Base-by-base conservation (phyloP, 1,139 yeast species). In the Debaryomyces sp. region DNA sequence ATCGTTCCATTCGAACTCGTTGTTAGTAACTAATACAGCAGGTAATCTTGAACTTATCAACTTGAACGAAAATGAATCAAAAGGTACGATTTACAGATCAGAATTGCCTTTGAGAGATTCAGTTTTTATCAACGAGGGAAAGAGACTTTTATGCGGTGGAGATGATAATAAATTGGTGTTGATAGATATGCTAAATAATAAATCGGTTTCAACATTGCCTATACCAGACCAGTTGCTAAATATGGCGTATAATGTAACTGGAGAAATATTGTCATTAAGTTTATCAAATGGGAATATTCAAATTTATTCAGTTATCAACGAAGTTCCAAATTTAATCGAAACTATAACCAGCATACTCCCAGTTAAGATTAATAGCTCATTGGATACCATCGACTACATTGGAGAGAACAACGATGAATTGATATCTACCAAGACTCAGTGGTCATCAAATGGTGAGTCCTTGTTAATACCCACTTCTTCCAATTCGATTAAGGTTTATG, bases 101-200 rank as follows among this genome's bases (percentile, higher is more conserved):
- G 78, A 87, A 18, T 70, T 89, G 38, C 88, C 96, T 0, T 64
- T 91, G 34, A 76, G 95, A 54, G 88, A 83, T 52, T 74, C 85
- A 5, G 70, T 70, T 15, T 83, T 87, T 62, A 82, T 89, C 41
- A 88, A 87, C 51, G 87, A 84, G 51, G 96, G 92, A 0, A 75
- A 80, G 44, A 77, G 87, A 68, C 71, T 82, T 3, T 81, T 89
- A 1, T 78, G 85, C 48, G 94, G 90, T 26, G 95, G 96, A 46
- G 95, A 89, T 59, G 95, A 88, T 53, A 77, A 80, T 46, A 81
- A 82, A 52, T 72, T 88, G 48, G 73, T 76, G 7, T 59, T 89
- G 1, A 70, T 88, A 3, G 85, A 82, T 52, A 58, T 80, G 15
- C 60, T 58, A 21, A 68, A 67, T n/a, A 74, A 75, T 36, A 69